phyloP scores from a whole-genome alignment of 495 filamentous ascomycete genomes.

The Daldinia vernicosa region DNA sequence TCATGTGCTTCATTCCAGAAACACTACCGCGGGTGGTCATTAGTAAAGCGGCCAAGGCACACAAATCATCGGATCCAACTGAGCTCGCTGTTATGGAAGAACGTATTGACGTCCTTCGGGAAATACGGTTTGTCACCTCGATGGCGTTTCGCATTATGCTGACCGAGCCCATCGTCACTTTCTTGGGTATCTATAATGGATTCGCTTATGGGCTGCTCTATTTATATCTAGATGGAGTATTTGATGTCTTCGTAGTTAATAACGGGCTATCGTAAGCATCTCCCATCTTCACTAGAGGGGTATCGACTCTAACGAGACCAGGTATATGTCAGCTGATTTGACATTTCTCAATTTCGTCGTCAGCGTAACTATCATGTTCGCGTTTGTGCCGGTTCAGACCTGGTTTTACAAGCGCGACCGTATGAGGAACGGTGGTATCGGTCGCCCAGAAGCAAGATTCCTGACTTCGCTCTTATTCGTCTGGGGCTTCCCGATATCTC shows the following conservation, averaged over 20 bases:
- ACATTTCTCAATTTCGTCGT: slow-evolving; percentile 54
- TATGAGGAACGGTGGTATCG: slow-evolving; percentile 37
- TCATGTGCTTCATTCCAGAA: slow-evolving; percentile 50
- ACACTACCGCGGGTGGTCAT: slow-evolving; percentile 51
- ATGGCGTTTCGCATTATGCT: slow-evolving; percentile 53
- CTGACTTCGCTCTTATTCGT: slow-evolving; percentile 47
- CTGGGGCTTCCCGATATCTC: slow-evolving; percentile 51
- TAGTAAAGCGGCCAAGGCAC: slow-evolving; percentile 38
- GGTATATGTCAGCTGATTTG: slow-evolving; percentile 48
- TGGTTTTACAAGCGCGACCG: slow-evolving; percentile 50
- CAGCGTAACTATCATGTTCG: slow-evolving; percentile 49
- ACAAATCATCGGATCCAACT: slow-evolving; percentile 27
- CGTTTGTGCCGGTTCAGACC: slow-evolving; percentile 51
- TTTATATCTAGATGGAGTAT: slow-evolving; percentile 51
- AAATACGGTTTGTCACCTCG: slow-evolving; percentile 50
- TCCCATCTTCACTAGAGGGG: neutral
- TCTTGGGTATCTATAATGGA: slow-evolving; percentile 50
- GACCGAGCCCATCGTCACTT: slow-evolving; percentile 50
- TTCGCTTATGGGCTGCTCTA: slow-evolving; percentile 50
- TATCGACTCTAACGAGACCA: slow-evolving; percentile 25
- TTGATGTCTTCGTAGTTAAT: slow-evolving; percentile 51
- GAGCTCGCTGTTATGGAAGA: slow-evolving; percentile 39
- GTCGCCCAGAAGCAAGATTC: slow-evolving; percentile 53
- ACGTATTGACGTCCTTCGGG: slow-evolving; percentile 46
- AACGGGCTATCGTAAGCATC: slow-evolving; percentile 49